Evolutionary conservation across 2,329 filamentous ascomycete genomes (phyloP).

Genomic region (Orbilia quercus): DNA sequence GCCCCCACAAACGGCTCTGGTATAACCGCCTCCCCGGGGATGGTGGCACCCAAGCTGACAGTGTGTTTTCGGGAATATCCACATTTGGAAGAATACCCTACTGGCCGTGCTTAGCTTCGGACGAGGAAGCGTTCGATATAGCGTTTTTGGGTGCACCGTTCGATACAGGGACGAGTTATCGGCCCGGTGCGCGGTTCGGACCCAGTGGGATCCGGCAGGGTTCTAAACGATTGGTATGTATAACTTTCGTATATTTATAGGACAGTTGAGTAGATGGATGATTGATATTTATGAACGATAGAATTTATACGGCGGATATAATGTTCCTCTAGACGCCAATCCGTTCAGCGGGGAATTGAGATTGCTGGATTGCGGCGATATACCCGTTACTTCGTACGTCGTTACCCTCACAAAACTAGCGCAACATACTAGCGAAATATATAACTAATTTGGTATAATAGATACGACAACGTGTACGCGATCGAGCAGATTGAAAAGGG

Average conservation of each 20-base stretch:
- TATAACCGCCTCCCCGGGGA: conserved; percentile 85
- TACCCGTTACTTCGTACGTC: conserved; percentile 82
- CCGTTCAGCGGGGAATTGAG: conserved; percentile 84
- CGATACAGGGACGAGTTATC: conserved; percentile 86
- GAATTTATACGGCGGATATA: conserved; percentile 79
- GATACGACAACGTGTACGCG: conserved; percentile 84
- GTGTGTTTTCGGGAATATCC: conserved; percentile 87
- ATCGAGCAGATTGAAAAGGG: conserved; percentile 87
- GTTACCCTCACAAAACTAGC: too few relatives aligned
- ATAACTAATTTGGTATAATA: conserved; percentile 61
- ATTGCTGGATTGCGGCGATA: conserved; percentile 84
- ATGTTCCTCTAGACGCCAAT: conserved; percentile 81
- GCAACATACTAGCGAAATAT: too few relatives aligned
- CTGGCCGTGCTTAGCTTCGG: conserved; percentile 77
- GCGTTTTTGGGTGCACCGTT: conserved; percentile 87
- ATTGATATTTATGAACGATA: conserved; percentile 56
- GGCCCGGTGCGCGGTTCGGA: conserved; percentile 84
- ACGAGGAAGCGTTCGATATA: conserved; percentile 80
- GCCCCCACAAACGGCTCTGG: conserved; percentile 80
- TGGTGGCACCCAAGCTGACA: conserved; percentile 87
- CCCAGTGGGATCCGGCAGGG: conserved; percentile 87
- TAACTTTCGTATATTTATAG: conserved; percentile 61
- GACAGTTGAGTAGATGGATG: too few relatives aligned
- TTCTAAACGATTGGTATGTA: conserved; percentile 66
- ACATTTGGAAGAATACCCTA: conserved; percentile 85